Percentiles rank a stretch among this genome's conserved stretches.
These are phyloP conservation scores for Postia placenta DNA, from an alignment of 768 basidiomycete genomes.

Conservation along the genomic window DNA sequence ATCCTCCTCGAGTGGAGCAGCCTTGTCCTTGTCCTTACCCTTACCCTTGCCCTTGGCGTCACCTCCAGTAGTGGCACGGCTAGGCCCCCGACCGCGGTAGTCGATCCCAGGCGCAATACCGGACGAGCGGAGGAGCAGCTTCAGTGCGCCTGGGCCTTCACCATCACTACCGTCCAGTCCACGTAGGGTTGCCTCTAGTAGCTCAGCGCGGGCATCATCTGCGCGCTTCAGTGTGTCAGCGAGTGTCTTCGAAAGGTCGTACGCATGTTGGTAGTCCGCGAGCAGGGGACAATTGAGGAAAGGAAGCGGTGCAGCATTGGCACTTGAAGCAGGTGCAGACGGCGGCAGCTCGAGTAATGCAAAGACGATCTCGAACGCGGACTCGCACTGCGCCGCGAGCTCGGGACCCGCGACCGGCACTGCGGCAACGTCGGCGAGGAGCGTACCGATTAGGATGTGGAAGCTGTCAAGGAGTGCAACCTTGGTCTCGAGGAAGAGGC, in stretches of 20 bases:
- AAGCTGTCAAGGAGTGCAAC: conserved; percentile 65
- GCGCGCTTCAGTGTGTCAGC: conserved; percentile 36
- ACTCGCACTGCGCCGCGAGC: conserved; percentile 44
- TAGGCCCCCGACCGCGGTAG: conserved; percentile 27
- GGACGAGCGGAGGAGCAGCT: conserved; percentile 57
- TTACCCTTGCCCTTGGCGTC: conserved; percentile 33
- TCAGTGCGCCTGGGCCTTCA: conserved; percentile 51
- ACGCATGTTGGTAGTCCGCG: conserved; percentile 66
- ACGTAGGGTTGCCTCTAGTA: conserved; percentile 47
- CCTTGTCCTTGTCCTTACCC: conserved; percentile 25
- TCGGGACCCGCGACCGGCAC: conserved; percentile 30
- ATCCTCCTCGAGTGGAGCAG: conserved; percentile 20
- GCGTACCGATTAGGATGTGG: conserved; percentile 46
- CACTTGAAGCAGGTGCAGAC: conserved; percentile 11
- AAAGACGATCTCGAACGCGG: conserved; percentile 52
- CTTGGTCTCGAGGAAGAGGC: conserved; percentile 68
- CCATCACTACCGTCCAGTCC: conserved; percentile 27
- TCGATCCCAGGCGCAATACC: conserved; percentile 39
- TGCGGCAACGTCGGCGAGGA: conserved; percentile 42
- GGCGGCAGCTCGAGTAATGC: conserved; percentile 45
- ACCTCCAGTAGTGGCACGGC: conserved; percentile 1
- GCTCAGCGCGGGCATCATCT: conserved; percentile 52
- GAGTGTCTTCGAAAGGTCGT: conserved; percentile 51
- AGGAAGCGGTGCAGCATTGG: conserved; percentile 14
- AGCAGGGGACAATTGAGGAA: conserved; percentile 67